A percentile compares a stretch with the other conserved stretches of the same genome.
These are phyloP conservation scores for Skeletonema menzelii DNA, from an alignment of 108 stramenopile genomes.

Conservation along the genomic window DNA sequence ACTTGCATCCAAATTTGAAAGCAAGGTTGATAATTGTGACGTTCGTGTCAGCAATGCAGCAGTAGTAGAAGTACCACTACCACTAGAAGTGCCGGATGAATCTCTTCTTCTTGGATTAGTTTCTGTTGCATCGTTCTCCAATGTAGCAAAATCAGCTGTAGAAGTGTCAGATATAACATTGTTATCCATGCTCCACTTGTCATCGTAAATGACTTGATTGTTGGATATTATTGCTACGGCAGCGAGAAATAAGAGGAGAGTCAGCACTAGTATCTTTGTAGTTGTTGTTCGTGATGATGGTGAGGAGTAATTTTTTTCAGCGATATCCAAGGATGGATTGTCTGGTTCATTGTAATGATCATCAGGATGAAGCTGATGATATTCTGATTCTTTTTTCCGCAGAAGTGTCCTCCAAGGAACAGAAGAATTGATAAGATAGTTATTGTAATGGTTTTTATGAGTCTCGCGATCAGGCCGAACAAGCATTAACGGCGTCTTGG, in stretches of 20 bases:
- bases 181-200: background rate
- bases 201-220: background rate
- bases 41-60: constrained; percentile 18
- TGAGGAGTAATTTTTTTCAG: no score
- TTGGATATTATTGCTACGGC: background rate
- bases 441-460: no score
- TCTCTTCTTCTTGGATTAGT: background rate
- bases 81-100: background rate
- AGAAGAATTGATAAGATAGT: no score
- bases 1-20: constrained; percentile 73
- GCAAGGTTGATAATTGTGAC: constrained; percentile 54
- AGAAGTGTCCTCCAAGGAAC: no score
- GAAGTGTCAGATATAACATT: background rate
- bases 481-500: no score
- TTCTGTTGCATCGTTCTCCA: background rate
- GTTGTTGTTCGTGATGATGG: background rate
- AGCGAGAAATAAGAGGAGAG: background rate
- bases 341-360: no score
- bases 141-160: no score
- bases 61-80: background rate
- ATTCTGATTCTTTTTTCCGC: no score
- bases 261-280: background rate
- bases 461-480: no score
- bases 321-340: no score
- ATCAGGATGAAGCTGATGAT: no score